phyloP scores from a whole-genome alignment of 2,329 filamentous ascomycete genomes.

The Thielaviopsis cerberus region DNA sequence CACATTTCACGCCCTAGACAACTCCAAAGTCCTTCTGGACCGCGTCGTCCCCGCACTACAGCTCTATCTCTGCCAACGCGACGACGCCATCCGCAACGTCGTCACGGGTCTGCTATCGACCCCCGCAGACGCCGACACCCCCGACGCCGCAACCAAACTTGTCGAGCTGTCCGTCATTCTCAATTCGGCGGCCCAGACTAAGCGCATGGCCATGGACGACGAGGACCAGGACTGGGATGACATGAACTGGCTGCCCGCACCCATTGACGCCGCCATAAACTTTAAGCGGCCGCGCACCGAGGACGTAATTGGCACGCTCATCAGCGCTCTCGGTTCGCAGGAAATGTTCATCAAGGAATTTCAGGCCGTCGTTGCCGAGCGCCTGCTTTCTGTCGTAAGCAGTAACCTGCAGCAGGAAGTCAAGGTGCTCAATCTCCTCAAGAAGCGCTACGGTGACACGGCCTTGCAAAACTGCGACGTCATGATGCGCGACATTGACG shows the following conservation, averaged over 20 bases:
- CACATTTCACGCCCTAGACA: conserved; percentile 56
- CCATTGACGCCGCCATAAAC: conserved; percentile 78
- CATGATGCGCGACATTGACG: conserved; percentile 85
- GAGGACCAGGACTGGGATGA: conserved; percentile 77
- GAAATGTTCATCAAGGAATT: conserved; percentile 91
- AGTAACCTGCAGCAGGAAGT: conserved; percentile 59
- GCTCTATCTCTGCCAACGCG: conserved; percentile 55
- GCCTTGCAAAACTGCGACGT: conserved; percentile 87
- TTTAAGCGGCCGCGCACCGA: conserved; percentile 77
- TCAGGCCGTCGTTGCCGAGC: conserved; percentile 71
- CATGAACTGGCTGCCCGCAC: conserved; percentile 82
- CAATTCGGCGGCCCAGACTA: conserved; percentile 37
- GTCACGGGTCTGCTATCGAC: conserved; percentile 55
- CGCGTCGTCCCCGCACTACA: conserved; percentile 56
- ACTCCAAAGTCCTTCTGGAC: conserved; percentile 59
- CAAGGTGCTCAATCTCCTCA: conserved; percentile 69
- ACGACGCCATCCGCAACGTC: conserved; percentile 62
- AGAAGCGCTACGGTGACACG: conserved; percentile 69
- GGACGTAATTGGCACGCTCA: conserved; percentile 80
- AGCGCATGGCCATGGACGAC: conserved; percentile 34
- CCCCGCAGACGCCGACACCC: conserved; percentile 29
- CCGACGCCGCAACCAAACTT: conserved; percentile 30
- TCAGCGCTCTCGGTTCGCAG: conserved; percentile 72
- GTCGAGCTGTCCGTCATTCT: conserved; percentile 51
- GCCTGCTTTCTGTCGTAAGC: conserved; percentile 50